phyloP scores from a whole-genome alignment of 2,329 filamentous ascomycete species.

The Diaporthe australafricana region DNA sequence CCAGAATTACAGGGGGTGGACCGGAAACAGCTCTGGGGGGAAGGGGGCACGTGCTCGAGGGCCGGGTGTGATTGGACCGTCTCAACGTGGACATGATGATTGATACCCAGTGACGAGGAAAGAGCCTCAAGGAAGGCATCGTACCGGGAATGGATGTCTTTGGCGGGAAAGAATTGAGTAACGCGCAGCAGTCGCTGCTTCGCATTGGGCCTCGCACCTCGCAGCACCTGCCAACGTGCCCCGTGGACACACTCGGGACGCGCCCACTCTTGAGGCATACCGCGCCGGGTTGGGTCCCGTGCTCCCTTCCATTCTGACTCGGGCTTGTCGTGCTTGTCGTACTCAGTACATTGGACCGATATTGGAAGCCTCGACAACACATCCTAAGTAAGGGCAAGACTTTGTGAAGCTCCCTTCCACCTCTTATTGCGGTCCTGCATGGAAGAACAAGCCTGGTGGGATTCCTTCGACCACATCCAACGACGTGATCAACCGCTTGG shows the following conservation, averaged over 20 bases:
- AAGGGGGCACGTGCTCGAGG: background rate
- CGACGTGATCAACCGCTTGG: background rate
- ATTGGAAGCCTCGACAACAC: conserved; percentile 18
- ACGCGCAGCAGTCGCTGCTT: background rate
- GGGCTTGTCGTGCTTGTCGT: conserved; percentile 3
- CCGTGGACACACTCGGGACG: conserved; percentile 4
- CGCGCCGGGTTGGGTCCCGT: conserved; percentile 15
- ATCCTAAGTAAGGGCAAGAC: background rate
- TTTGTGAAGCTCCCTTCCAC: background rate
- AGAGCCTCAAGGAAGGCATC: conserved; percentile 18
- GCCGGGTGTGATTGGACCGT: conserved; percentile 12
- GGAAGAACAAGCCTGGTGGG: background rate
- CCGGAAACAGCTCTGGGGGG: background rate
- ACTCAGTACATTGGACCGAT: background rate
- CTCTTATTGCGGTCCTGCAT: background rate
- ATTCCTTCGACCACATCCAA: background rate
- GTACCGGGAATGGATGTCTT: conserved; percentile 1
- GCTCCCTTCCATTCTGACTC: conserved; percentile 27
- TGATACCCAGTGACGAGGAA: background rate
- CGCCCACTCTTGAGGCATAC: conserved; percentile 18
- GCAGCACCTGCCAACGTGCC: conserved; percentile 14
- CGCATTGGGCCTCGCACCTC: background rate
- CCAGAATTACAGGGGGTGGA: background rate
- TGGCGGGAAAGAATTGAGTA: conserved; percentile 3
- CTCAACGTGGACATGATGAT: background rate